Evolutionary conservation across 192 early-diverging fungal genomes (phyloP), one percentile per base, ranked within the genome.

Genomic region (Backusella psychrophila): DNA sequence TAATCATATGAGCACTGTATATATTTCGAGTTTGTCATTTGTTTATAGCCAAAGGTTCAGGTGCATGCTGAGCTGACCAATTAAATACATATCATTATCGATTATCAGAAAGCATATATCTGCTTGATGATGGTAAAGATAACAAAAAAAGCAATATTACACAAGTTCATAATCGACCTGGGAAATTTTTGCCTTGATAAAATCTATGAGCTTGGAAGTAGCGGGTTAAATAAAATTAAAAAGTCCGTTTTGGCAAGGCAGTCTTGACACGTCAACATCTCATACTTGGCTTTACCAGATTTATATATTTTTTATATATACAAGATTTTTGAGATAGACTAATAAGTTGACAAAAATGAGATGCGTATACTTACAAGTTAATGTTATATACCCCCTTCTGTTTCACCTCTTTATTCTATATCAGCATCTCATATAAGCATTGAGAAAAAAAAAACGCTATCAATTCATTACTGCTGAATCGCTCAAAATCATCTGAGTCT

Each of bases 201-300:
- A 63, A 63, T 63, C 56, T 63, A 63, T 63, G 26, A n/a, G 52
- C 52, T 53, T 53, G 23, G 46, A 49, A 49, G 19, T 49, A 59
- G 53, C 53, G 53, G 53, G 53, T 59, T 49, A 49, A 49, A 49
- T 23, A 59, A 63, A 63, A 63, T 63, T 59, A 59, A 63, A 63
- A 63, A 63, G 56, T 63, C 56, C 56, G 56, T 63, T 63, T 63
- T 63, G 56, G 3, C 8, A 29, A 26, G 53, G n/a, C 23, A 59
- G 9, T 12, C 3, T 63, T 63, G 56, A 29, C 56, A 63, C 21
- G 56, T 63, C 21, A 29, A 12, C 26, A n/a, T 56, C 53, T 56
- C 53, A 26, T 21, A 56, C 19, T n/a, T 52, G 19, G 2, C 33
- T 39, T 39, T 39, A 39, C 38, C 38, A 39, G 38, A 39, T 39